These are phyloP conservation scores for Venturia carpophila DNA, from an alignment of 2,329 filamentous ascomycete genomes.

Conservation along the genomic window DNA sequence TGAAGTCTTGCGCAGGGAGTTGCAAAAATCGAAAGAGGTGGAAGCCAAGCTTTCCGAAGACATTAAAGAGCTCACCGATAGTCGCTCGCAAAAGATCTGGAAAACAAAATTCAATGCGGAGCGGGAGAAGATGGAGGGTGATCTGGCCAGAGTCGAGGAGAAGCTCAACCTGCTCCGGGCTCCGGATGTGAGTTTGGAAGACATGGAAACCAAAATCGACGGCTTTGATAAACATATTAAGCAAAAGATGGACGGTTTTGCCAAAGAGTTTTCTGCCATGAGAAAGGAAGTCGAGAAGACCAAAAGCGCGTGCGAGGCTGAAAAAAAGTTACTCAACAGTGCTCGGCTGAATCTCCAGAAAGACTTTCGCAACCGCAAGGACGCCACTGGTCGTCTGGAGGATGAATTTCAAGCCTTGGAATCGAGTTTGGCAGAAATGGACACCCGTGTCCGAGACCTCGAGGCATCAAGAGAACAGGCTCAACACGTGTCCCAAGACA, in stretches of 20 bases:
- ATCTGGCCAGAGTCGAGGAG: background rate
- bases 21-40: background rate
- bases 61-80: background rate
- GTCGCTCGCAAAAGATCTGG: background rate
- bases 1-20: background rate
- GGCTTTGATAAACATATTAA: background rate
- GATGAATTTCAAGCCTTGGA: background rate
- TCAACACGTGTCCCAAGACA: background rate
- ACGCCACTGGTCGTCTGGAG: background rate
- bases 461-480: background rate
- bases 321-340: background rate
- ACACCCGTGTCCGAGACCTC: background rate
- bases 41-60: background rate
- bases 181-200: background rate
- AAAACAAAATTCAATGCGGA: background rate
- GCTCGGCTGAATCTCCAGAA: background rate
- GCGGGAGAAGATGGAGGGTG: background rate
- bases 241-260: background rate
- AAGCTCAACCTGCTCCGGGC: background rate
- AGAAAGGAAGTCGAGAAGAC: background rate
- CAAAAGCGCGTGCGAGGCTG: background rate
- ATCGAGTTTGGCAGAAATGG: background rate
- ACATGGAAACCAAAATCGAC: background rate
- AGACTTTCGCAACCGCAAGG: background rate
- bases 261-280: background rate